phyloP scores from a whole-genome alignment of 208 protist genomes.

The Leishmania aethiopica region DNA sequence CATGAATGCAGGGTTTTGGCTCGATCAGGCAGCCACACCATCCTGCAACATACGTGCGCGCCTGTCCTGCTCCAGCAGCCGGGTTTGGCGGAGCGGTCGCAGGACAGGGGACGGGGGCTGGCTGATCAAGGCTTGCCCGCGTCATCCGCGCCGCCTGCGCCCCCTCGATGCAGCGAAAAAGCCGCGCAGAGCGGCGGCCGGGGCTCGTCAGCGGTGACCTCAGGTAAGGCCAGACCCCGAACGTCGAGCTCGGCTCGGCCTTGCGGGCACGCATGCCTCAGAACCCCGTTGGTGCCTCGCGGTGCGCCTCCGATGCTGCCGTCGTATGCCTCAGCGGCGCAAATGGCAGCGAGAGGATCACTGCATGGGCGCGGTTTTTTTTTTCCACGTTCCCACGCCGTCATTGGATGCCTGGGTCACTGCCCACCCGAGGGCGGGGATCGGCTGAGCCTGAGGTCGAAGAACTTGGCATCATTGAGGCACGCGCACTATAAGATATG shows the following conservation, averaged over 20 bases:
- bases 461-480: too few species aligned
- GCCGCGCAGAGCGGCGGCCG: too few species aligned
- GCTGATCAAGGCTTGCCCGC: neutral
- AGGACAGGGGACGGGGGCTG: neutral
- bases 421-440: neutral
- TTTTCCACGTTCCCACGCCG: neutral
- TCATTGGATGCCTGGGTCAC: neutral
- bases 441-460: too few species aligned
- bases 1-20: neutral
- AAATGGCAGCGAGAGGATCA: neutral
- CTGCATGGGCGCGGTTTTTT: neutral
- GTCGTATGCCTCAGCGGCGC: neutral
- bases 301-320: neutral
- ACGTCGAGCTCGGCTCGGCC: neutral
- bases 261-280: neutral
- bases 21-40: neutral
- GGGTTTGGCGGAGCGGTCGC: neutral
- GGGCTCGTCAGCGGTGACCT: neutral
- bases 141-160: neutral
- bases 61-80: neutral
- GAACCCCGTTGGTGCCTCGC: neutral
- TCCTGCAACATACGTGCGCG: neutral
- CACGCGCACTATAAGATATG: too few species aligned
- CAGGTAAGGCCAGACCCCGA: neutral
- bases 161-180: neutral